Evolutionary conservation across 345 rosid species (phyloP).

Genomic region (Populus pruinosa): DNA sequence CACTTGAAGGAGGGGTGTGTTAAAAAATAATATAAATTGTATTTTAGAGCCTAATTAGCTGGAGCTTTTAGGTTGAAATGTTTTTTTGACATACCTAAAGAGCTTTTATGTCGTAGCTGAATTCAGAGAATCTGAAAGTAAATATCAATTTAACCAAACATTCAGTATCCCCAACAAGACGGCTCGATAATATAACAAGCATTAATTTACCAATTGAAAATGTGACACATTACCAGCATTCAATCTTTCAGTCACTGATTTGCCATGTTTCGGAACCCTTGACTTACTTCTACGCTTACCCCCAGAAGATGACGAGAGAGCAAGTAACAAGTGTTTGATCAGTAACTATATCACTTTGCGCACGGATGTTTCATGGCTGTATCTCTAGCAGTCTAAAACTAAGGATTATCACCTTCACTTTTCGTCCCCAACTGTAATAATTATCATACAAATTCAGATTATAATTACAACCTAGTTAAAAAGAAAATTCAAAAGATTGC

Average conservation of each 20-base stretch:
- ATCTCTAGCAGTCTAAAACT: constrained; percentile 26
- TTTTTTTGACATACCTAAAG: constrained; percentile 32
- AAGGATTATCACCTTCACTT: constrained; percentile 28
- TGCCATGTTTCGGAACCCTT: constrained; percentile 36
- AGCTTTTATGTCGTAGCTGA: constrained; percentile 59
- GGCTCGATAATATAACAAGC: neutral
- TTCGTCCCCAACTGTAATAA: constrained; percentile 36
- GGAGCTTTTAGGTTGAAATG: no score
- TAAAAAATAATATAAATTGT: no score
- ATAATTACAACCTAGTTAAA: neutral
- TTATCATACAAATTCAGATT: neutral
- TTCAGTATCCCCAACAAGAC: neutral
- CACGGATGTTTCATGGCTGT: constrained; percentile 8
- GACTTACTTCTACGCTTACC: constrained; percentile 34
- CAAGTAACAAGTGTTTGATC: constrained; percentile 16
- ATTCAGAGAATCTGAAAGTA: constrained; percentile 36
- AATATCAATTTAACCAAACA: constrained; percentile 11
- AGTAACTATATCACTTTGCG: constrained; percentile 20
- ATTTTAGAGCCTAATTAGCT: no score
- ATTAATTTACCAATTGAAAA: neutral
- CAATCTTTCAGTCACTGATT: constrained; percentile 25
- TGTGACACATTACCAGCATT: constrained; percentile 37
- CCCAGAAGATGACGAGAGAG: constrained; percentile 24
- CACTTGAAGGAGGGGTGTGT: no score
- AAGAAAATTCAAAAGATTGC: neutral